These are phyloP conservation scores for Schizosaccharomyces osmophilus DNA, from an alignment of 805 yeast species.

Conservation along the genomic window DNA sequence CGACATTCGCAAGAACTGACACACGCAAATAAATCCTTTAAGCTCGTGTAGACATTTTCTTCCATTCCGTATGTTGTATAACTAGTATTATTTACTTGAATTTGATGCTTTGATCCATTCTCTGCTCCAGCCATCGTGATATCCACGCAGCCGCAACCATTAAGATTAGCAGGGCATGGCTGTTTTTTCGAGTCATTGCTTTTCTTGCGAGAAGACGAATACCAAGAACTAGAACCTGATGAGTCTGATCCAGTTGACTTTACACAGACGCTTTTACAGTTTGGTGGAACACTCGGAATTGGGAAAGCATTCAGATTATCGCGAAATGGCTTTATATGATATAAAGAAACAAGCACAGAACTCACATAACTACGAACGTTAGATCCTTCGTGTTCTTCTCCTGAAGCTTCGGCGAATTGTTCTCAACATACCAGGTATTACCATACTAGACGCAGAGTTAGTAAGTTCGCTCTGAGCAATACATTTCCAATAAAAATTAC, in stretches of 20 bases:
- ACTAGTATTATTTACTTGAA: conserved; percentile 8
- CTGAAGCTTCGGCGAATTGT: not conserved
- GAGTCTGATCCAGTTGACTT: not conserved
- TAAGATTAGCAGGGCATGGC: not conserved
- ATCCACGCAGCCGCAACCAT: not conserved
- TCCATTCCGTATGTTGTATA: conserved; percentile 26
- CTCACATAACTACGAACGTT: not conserved
- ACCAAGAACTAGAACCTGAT: not conserved
- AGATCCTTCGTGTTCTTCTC: too few relatives aligned
- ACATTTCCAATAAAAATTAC: not conserved
- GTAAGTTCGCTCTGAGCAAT: not conserved
- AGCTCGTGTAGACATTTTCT: conserved; percentile 32
- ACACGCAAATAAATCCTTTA: conserved; percentile 68
- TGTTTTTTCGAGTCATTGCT: not conserved
- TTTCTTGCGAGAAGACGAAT: not conserved
- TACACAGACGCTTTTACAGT: conserved; percentile 1
- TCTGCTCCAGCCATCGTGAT: not conserved
- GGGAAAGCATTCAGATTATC: conserved; percentile 15
- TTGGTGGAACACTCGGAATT: not conserved
- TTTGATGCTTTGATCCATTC: conserved; percentile 31
- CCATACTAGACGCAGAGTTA: not conserved
- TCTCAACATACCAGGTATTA: not conserved
- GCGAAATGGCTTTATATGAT: conserved; percentile 48
- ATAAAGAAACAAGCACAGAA: conserved; percentile 71
- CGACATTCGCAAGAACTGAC: conserved; percentile 46